Evolutionary conservation across 345 rosid species (phyloP).

Genomic region (Camelina laxa): DNA sequence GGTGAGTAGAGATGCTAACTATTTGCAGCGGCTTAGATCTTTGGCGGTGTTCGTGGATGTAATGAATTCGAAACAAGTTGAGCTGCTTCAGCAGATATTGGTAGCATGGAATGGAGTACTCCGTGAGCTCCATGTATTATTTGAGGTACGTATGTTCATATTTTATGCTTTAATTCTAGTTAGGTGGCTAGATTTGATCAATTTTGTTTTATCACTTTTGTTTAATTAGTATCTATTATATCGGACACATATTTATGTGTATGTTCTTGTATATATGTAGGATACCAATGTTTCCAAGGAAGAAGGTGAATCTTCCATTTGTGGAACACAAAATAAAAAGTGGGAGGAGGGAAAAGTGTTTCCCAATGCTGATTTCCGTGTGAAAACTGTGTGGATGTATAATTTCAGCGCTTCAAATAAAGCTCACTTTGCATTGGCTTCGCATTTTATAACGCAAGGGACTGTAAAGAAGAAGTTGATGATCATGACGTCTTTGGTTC

Average conservation of each 20-base stretch:
- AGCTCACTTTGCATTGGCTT: background rate
- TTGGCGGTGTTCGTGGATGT: slow-evolving; percentile 23
- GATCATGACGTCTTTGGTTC: slow-evolving; percentile 52
- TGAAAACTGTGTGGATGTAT: background rate
- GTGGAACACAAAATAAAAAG: background rate
- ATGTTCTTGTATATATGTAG: slow-evolving; percentile 16
- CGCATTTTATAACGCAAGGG: slow-evolving; percentile 13
- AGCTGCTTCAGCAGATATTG: background rate
- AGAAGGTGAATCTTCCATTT: slow-evolving; percentile 4
- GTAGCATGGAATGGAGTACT: background rate
- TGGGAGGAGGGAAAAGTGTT: background rate
- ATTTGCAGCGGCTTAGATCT: background rate
- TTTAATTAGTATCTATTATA: background rate
- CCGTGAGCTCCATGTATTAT: background rate
- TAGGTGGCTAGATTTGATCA: background rate
- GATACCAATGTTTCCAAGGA: background rate
- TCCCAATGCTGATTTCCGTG: background rate
- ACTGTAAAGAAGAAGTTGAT: background rate
- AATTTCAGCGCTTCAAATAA: slow-evolving; percentile 14
- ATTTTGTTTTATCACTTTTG: background rate
- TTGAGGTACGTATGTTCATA: slow-evolving; percentile 18
- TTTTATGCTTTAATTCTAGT: background rate
- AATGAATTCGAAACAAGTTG: slow-evolving; percentile 6
- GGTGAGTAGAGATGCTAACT: background rate
- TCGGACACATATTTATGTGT: background rate